Conservation (phyloP, 2,329 filamentous ascomycete species). For the Huntiella moniliformis region DNA sequence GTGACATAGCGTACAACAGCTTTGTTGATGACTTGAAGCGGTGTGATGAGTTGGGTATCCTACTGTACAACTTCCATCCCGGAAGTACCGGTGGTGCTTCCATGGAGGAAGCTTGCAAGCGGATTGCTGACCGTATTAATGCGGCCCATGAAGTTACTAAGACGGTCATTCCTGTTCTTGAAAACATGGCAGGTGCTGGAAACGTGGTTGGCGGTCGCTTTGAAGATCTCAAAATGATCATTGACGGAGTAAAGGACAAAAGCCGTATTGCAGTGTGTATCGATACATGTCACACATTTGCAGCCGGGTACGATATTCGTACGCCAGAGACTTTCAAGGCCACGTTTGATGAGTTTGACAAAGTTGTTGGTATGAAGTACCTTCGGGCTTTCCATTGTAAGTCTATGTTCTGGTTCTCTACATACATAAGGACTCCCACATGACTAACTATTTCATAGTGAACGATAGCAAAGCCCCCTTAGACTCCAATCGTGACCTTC, state of each 20-base stretch:
- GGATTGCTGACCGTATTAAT: slow-evolving; percentile 71
- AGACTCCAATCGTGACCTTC: slow-evolving; percentile 63
- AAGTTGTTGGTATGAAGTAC: slow-evolving; percentile 57
- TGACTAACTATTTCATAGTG: slow-evolving; percentile 25
- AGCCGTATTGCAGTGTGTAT: slow-evolving; percentile 78
- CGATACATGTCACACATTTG: slow-evolving; percentile 93
- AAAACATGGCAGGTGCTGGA: slow-evolving; percentile 87
- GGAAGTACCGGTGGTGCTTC: slow-evolving; percentile 53
- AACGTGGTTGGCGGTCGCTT: slow-evolving; percentile 76
- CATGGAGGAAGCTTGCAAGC: slow-evolving; percentile 49
- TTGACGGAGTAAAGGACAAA: slow-evolving; percentile 63
- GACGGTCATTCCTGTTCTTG: slow-evolving; percentile 64
- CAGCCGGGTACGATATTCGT: slow-evolving; percentile 78
- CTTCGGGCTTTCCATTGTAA: slow-evolving; percentile 59
- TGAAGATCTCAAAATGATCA: slow-evolving; percentile 72
- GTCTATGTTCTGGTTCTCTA: slow-evolving; percentile 8
- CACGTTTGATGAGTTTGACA: slow-evolving; percentile 60
- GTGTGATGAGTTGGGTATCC: slow-evolving; percentile 72
- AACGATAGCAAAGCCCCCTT: slow-evolving; percentile 94
- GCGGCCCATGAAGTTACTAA: slow-evolving; percentile 58
- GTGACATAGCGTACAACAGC: slow-evolving; percentile 63
- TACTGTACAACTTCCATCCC: slow-evolving; percentile 95
- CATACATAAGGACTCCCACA: not conserved
- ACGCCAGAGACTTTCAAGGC: slow-evolving; percentile 51
- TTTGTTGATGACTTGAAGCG: slow-evolving; percentile 79